A percentile compares a stretch with the other conserved stretches of the same genome.
Conservation (phyloP, 768 basidiomycete species). For the Collybia nuda region DNA sequence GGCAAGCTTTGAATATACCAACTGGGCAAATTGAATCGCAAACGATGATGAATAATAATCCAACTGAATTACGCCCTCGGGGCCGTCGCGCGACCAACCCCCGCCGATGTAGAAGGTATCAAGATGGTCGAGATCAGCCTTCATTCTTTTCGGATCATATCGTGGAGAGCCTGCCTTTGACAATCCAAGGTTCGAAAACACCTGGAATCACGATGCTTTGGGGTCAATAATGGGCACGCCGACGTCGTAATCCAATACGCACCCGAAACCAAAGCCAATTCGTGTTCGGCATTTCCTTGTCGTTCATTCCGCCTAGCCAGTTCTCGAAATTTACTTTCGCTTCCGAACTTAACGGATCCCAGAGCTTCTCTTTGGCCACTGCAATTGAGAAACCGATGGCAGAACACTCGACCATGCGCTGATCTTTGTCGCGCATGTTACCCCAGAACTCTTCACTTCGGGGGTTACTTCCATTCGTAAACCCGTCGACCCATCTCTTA, state of each 20-base stretch:
- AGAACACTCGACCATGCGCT: slow-evolving; percentile 82
- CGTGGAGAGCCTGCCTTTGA: slow-evolving; percentile 57
- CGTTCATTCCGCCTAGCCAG: slow-evolving; percentile 77
- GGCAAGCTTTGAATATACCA: slow-evolving; percentile 68
- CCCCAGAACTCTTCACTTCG: slow-evolving; percentile 74
- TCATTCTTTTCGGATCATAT: slow-evolving; percentile 62
- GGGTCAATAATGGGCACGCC: background rate
- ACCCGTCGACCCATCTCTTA: slow-evolving; percentile 63
- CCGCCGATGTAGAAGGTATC: slow-evolving; percentile 78
- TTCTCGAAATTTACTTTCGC: slow-evolving; percentile 58
- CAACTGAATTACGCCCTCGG: slow-evolving; percentile 73
- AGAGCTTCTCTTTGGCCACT: slow-evolving; percentile 62
- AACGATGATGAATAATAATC: slow-evolving; percentile 82
- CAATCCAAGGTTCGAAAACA: slow-evolving; percentile 75
- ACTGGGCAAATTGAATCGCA: slow-evolving; percentile 74
- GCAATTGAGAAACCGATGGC: slow-evolving; percentile 73
- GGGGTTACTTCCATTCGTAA: slow-evolving; percentile 70
- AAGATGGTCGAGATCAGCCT: slow-evolving; percentile 71
- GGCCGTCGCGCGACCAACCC: slow-evolving; percentile 79
- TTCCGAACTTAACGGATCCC: slow-evolving; percentile 54
- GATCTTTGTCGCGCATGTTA: slow-evolving; percentile 69
- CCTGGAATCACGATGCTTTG: slow-evolving; percentile 30
- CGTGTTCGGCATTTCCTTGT: slow-evolving; percentile 82
- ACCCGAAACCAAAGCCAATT: slow-evolving; percentile 86
- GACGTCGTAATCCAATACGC: slow-evolving; percentile 14